Base-by-base conservation (phyloP, 139 green algal species). In the Auxenochlorella pyrenoidosa region DNA sequence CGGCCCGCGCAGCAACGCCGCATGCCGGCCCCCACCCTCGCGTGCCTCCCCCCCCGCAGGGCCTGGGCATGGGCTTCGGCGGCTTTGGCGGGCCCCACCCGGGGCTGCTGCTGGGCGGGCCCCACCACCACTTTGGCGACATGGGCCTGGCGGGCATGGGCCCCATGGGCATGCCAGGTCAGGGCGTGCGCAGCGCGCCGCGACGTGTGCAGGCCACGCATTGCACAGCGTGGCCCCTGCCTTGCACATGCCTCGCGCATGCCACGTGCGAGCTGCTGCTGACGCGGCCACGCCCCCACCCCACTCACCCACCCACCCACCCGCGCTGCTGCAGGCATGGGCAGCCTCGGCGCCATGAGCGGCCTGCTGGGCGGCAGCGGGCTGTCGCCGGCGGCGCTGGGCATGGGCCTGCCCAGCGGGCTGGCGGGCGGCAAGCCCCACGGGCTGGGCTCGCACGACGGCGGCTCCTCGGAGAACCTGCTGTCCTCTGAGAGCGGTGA, bases 161-260 rank as follows among this genome's bases (percentile, higher is more conserved):
- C 38, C 75, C 54, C 32, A 88, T 90, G 87, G 87, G 87, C 71
- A 88, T 90, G 68, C 86, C 70, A 68, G 77, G 77, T 81, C 54
- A 34, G 54, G 28, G 38, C 0, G 70, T 63, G 54, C 10, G 54
- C 54, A 63, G 16, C 54, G 54, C 15, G 13, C 32, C n/a, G n/a
- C n/a, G n/a, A n/a, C n/a, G n/a, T n/a, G n/a, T n/a, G n/a, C n/a
- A n/a, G n/a, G n/a, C n/a, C n/a, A n/a, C n/a, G n/a, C n/a, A n/a
- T n/a, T n/a, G n/a, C n/a, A n/a, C n/a, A n/a, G n/a, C n/a, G n/a
- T n/a, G n/a, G n/a, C n/a, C n/a, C n/a, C n/a, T n/a, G n/a, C n/a
- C n/a, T n/a, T n/a, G n/a, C n/a, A n/a, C n/a, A n/a, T n/a, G n/a
- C n/a, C n/a, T n/a, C n/a, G n/a, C n/a, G n/a, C n/a, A n/a, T n/a